Evolutionary conservation across 2,329 filamentous ascomycete species (phyloP), one percentile per base, ranked within the genome.

Genomic region (Scedosporium dehoogii): DNA sequence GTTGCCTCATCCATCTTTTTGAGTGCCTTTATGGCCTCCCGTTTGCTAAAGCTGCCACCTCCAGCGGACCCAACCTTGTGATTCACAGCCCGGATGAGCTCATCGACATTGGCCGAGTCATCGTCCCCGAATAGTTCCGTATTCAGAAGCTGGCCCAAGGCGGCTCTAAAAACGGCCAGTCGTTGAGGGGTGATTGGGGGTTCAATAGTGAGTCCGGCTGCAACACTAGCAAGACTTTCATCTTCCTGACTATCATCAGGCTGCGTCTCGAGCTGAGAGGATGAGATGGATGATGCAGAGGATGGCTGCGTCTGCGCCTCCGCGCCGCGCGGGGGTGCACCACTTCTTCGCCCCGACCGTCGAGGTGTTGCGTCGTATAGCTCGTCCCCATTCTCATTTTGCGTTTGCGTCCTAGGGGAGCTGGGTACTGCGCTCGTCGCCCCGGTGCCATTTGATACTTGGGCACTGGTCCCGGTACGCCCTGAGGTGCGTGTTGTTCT

Each of bases 141-240:
- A 69, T 88, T 88, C 70, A 96, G 87, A 61, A 99, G 80, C 68
- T 91, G 89, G 25, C 94, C 94, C 3, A 99, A 80, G 2, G 89
- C 85, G 10, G 85, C 84, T 62, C 91, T 86, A 86, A 99, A 99
- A 1, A 85, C 76, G 5, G 83, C 78, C 27, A 96, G 76, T 48
- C 94, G 84, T 48, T 81, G 79, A 0, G 83, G 69, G 1, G 82
- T 78, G 70, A 92, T 86, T 1, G 82, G 78, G 0, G 69, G 64
- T 64, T 75, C 67, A n/a, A 78, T 78, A 60, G 71, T 75, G 29
- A 79, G 73, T 41, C 69, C 73, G 14, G 78, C 76, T 12, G 79
- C 70, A 12, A 73, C 74, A 60, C 69, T 73, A 3, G 75, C 74
- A 9, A 83, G 74, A 12, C 76, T 75, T 51, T 78, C 73, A 21